phyloP scores from a whole-genome alignment of 2,329 filamentous ascomycete genomes.

The Fusarium decemcellulare region DNA sequence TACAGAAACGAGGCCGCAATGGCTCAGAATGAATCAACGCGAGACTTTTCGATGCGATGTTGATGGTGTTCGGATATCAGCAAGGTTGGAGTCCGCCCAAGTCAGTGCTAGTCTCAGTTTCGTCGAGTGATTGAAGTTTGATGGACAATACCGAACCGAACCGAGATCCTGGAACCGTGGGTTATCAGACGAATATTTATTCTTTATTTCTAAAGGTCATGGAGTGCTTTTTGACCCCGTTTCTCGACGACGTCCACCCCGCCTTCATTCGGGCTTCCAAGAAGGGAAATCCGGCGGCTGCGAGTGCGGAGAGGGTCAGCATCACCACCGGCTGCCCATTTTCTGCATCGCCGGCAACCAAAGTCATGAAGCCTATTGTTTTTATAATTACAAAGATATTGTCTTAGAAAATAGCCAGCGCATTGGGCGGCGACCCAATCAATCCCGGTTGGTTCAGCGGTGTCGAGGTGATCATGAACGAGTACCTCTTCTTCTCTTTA shows the following conservation, averaged over 20 bases:
- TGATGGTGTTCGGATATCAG: background rate
- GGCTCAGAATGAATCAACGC: background rate
- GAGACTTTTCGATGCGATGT: background rate
- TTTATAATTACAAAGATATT: background rate
- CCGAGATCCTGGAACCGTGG: background rate
- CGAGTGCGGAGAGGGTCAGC: conserved; percentile 12
- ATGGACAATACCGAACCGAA: background rate
- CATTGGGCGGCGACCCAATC: conserved; percentile 40
- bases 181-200: background rate
- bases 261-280: conserved; percentile 19
- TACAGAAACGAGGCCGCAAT: background rate
- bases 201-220: background rate
- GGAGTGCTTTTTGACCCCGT: background rate
- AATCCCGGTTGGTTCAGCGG: conserved; percentile 60
- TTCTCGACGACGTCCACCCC: background rate
- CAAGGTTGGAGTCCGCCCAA: background rate
- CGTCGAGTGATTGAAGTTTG: background rate
- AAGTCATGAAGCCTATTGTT: background rate
- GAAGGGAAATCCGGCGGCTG: conserved; percentile 29
- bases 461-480: conserved; percentile 73
- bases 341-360: background rate
- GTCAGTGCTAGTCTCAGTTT: background rate
- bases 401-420: conserved; percentile 41
- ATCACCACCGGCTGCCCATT: conserved; percentile 3
- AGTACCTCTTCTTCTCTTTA: conserved; percentile 66